These are phyloP conservation scores for Penicillium oxalicum DNA, from an alignment of 2,329 filamentous ascomycete species.

Conservation along the genomic window DNA sequence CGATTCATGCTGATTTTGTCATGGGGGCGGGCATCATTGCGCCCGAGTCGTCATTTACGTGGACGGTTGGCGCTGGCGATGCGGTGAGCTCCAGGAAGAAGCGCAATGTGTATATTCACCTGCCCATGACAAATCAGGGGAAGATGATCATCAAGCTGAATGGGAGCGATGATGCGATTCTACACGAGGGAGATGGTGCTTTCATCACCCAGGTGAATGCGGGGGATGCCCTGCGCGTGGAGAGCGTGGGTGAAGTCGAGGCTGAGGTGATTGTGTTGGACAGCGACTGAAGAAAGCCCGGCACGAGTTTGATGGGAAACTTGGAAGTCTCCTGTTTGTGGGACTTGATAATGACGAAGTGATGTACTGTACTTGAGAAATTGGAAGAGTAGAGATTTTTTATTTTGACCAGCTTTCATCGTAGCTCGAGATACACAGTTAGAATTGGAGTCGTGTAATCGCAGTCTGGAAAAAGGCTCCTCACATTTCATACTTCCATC, in stretches of 20 bases:
- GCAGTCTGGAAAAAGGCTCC: too few species aligned
- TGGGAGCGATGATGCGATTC: slow-evolving; percentile 58
- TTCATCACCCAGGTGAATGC: slow-evolving; percentile 62
- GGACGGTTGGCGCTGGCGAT: slow-evolving; percentile 58
- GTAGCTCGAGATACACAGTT: too few species aligned
- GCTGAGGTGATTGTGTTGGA: slow-evolving; percentile 66
- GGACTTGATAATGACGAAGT: too few species aligned
- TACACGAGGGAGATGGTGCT: slow-evolving; percentile 74
- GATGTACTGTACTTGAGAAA: too few species aligned
- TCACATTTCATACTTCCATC: too few species aligned
- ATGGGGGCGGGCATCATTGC: slow-evolving; percentile 73
- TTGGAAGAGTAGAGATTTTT: too few species aligned
- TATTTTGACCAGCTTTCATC: too few species aligned
- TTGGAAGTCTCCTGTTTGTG: too few species aligned
- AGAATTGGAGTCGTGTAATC: too few species aligned
- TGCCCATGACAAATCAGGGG: slow-evolving; percentile 72
- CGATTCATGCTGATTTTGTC: slow-evolving; percentile 75
- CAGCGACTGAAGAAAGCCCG: slow-evolving; percentile 43
- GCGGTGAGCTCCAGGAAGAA: slow-evolving; percentile 38
- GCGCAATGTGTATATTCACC: slow-evolving; percentile 71
- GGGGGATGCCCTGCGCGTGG: slow-evolving; percentile 59
- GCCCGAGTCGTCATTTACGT: slow-evolving; percentile 61
- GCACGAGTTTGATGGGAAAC: too few species aligned
- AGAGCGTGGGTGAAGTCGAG: slow-evolving; percentile 62
- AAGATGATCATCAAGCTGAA: slow-evolving; percentile 66